Evolutionary conservation across 139 green algal genomes (phyloP).

Genomic region (Volvox africanus): DNA sequence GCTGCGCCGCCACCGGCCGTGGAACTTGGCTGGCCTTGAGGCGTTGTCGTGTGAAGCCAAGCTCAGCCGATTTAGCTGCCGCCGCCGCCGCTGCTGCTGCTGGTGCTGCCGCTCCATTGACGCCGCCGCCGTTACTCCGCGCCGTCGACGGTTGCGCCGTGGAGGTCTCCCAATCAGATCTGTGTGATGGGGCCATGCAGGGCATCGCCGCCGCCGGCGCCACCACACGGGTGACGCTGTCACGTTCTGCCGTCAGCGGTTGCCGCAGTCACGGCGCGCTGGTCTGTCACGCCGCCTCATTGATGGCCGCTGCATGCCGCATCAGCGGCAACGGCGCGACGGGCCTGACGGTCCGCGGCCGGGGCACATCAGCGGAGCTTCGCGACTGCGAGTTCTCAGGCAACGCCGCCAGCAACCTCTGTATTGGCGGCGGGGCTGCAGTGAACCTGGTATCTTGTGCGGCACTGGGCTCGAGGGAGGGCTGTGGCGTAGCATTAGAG

Average conservation of each 20-base stretch:
- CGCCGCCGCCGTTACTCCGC: neutral
- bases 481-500: neutral
- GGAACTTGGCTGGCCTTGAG: neutral
- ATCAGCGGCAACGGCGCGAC: neutral
- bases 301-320: neutral
- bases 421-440: neutral
- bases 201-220: neutral
- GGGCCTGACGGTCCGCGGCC: neutral
- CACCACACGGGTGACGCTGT: neutral
- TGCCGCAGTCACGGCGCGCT: conserved; percentile 1
- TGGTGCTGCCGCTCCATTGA: neutral
- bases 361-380: neutral
- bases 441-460: neutral
- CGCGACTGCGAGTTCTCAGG: conserved; percentile 11
- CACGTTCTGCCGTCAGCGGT: neutral
- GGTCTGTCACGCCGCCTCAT: neutral
- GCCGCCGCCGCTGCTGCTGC: neutral
- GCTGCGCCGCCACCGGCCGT: neutral
- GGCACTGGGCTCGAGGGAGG: neutral
- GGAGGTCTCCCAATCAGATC: neutral
- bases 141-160: neutral
- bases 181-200: neutral
- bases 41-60: conserved; percentile 2
- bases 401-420: neutral
- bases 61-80: neutral